A percentile compares a stretch with the other conserved stretches of the same genome.
Evolutionary conservation across 2,329 filamentous ascomycete genomes (phyloP).

Genomic region (Pseudogymnoascus verrucosus): DNA sequence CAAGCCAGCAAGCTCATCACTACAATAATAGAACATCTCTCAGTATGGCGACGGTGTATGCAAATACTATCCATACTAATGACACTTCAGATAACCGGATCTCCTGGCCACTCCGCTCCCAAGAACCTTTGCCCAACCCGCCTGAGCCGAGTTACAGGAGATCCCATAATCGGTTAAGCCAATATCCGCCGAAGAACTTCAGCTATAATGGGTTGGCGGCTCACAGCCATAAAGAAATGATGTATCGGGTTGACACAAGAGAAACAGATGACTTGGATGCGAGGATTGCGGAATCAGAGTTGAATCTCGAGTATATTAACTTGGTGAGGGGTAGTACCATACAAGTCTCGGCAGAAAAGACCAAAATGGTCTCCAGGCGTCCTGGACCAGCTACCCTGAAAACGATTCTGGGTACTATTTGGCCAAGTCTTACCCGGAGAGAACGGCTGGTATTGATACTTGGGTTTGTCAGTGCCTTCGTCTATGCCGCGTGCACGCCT

Average conservation of each 20-base stretch:
- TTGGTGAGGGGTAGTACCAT: background rate
- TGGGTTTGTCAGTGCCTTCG: constrained; percentile 52
- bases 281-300: background rate
- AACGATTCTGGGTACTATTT: constrained; percentile 60
- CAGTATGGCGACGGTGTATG: background rate
- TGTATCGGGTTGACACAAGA: background rate
- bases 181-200: background rate
- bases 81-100: background rate
- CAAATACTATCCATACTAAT: background rate
- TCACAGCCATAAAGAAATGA: background rate
- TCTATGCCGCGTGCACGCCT: constrained; percentile 61
- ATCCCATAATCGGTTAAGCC: background rate
- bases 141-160: background rate
- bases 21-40: background rate
- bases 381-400: constrained; percentile 30
- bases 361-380: background rate
- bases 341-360: background rate
- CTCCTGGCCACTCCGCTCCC: background rate
- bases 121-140: background rate
- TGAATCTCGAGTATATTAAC: background rate
- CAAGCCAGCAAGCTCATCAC: background rate
- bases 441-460: constrained; percentile 48
- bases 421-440: constrained; percentile 50
- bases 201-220: background rate
- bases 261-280: background rate